A percentile compares a stretch with the other conserved stretches of the same genome.
These are phyloP conservation scores for Aegilops longissima DNA, from an alignment of 176 grass and related monocot species.

Conservation along the genomic window DNA sequence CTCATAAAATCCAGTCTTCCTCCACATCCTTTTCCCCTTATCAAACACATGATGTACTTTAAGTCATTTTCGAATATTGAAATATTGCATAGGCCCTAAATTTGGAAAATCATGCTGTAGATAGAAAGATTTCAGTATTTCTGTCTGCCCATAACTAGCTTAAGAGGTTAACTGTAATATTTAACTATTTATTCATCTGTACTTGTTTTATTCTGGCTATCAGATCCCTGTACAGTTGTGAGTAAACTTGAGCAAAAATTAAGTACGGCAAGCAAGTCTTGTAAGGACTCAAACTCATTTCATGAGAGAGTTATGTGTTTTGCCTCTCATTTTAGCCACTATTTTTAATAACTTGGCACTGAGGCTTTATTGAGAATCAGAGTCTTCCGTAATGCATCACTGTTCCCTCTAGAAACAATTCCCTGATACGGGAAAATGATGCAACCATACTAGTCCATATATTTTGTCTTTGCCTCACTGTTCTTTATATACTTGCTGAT, in stretches of 20 bases:
- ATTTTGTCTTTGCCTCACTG: neutral
- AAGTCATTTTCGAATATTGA: neutral
- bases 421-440: neutral
- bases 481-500: neutral
- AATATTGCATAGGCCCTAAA: neutral
- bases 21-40: neutral
- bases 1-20: neutral
- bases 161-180: neutral
- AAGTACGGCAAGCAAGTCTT: neutral
- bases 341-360: neutral
- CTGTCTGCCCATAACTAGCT: neutral
- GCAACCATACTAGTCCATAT: neutral
- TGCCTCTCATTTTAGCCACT: neutral
- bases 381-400: neutral
- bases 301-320: neutral
- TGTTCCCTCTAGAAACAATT: neutral
- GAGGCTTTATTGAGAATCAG: neutral
- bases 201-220: conserved; percentile 9
- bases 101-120: neutral
- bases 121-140: conserved; percentile 13
- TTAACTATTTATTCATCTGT: neutral
- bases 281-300: neutral
- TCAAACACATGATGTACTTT: neutral
- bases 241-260: neutral
- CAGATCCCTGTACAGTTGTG: neutral